These are phyloP conservation scores for Euphorbia peplus DNA, from an alignment of 345 rosid genomes.

Conservation along the genomic window DNA sequence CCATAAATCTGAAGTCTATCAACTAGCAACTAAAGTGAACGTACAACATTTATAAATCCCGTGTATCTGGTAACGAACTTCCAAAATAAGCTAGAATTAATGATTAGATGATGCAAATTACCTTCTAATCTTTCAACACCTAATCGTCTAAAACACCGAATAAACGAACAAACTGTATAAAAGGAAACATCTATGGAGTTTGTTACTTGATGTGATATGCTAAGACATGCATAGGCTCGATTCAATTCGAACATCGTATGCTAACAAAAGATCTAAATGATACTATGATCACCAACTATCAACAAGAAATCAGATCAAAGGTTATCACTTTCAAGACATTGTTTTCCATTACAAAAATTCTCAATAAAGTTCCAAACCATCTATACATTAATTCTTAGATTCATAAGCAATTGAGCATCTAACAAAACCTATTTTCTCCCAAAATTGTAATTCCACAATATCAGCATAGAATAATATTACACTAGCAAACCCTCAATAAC, in stretches of 20 bases:
- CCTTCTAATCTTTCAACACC: background rate
- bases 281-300: constrained; percentile 5
- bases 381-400: too few species aligned
- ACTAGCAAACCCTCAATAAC: too few species aligned
- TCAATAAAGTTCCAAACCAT: too few species aligned
- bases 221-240: too few species aligned
- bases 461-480: too few species aligned
- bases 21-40: constrained; percentile 8
- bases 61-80: background rate
- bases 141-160: constrained; percentile 4
- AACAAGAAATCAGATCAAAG: background rate
- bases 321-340: background rate
- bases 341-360: background rate
- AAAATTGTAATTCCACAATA: too few species aligned
- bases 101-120: background rate
- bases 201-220: constrained; percentile 12
- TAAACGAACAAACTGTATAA: background rate
- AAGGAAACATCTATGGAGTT: background rate
- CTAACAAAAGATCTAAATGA: constrained; percentile 9
- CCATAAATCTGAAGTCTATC: background rate
- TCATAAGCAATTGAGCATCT: too few species aligned
- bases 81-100: constrained; percentile 6
- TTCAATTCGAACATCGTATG: too few species aligned
- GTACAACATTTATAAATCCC: constrained; percentile 3
- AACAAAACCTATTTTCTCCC: too few species aligned